Percentiles rank a stretch among this genome's conserved stretches.
Conservation (phyloP, 345 rosid genomes). For the Conringia planisiliqua region DNA sequence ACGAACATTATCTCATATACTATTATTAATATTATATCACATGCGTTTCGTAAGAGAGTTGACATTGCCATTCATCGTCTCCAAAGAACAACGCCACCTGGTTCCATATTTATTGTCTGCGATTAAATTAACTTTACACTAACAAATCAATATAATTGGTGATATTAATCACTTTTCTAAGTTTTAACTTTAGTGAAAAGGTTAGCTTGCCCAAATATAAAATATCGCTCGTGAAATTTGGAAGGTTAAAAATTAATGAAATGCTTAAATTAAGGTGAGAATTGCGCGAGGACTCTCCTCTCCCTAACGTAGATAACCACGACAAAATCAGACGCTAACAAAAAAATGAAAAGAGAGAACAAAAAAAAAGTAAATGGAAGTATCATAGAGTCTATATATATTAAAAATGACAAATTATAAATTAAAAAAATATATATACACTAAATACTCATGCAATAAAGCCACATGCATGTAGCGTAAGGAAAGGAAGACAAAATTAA, state of each 20-base stretch:
- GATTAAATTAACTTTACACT: not conserved
- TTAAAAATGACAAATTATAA: not conserved
- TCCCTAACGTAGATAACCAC: not conserved
- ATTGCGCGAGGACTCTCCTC: conserved; percentile 23
- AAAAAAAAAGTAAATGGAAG: conserved; percentile 3
- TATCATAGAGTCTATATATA: not conserved
- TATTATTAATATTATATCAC: conserved; percentile 22
- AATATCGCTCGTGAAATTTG: not conserved
- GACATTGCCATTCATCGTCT: conserved; percentile 37
- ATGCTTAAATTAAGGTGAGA: not conserved
- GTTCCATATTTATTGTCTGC: conserved; percentile 31
- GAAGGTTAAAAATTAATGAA: not conserved
- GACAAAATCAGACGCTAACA: not conserved
- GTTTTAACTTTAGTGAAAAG: not conserved
- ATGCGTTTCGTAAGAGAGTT: conserved; percentile 36
- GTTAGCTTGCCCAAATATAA: not conserved
- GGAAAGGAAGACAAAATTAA: conserved; percentile 37
- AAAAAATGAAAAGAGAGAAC: not conserved
- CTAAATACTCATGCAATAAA: conserved; percentile 38
- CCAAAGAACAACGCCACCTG: conserved; percentile 41
- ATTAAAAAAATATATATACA: not conserved
- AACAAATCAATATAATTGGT: not conserved
- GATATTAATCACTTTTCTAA: not conserved
- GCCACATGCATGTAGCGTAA: conserved; percentile 44
- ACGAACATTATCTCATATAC: conserved; percentile 26